Evolutionary conservation across 768 basidiomycete genomes (phyloP).

Genomic region (Mycena chlorophos): DNA sequence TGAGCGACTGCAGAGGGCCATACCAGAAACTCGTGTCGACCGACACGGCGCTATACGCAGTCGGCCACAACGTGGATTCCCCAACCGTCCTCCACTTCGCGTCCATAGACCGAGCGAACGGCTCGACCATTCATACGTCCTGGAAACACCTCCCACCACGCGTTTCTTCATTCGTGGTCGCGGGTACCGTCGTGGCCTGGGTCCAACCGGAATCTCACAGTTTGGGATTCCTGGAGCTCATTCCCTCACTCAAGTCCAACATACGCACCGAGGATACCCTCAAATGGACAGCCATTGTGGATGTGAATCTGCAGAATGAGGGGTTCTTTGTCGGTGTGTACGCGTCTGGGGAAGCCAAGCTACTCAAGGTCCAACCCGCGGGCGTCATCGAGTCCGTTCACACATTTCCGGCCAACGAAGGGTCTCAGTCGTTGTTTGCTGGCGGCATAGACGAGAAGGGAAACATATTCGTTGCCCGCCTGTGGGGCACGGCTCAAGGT

Average conservation of each 20-base stretch:
- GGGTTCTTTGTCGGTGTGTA: conserved; percentile 65
- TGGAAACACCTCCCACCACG: conserved; percentile 19
- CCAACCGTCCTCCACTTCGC: conserved; percentile 70
- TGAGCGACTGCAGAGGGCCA: conserved; percentile 48
- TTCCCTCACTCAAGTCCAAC: conserved; percentile 52
- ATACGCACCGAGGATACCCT: conserved; percentile 42
- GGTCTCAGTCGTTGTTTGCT: conserved; percentile 54
- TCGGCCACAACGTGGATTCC: conserved; percentile 52
- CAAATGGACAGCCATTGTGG: conserved; percentile 53
- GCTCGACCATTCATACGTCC: conserved; percentile 3
- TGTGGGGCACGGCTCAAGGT: conserved; percentile 32
- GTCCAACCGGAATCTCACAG: conserved; percentile 9
- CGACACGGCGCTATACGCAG: conserved; percentile 51
- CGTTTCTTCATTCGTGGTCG: conserved; percentile 14
- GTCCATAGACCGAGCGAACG: conserved; percentile 47
- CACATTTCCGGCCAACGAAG: conserved; percentile 50
- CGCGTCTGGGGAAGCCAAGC: conserved; percentile 54
- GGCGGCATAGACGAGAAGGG: conserved; percentile 56
- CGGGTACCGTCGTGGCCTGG: conserved; percentile 8
- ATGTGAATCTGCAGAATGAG: conserved; percentile 55
- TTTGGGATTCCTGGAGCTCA: conserved; percentile 34
- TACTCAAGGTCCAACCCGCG: conserved; percentile 52
- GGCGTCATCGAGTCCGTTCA: conserved; percentile 44
- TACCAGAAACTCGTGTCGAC: conserved; percentile 64
- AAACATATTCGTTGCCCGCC: conserved; percentile 55